Evolutionary conservation across 1,284 basidiomycete species (phyloP), one percentile per base, ranked within the genome.

Genomic region (Austropuccinia psidii): DNA sequence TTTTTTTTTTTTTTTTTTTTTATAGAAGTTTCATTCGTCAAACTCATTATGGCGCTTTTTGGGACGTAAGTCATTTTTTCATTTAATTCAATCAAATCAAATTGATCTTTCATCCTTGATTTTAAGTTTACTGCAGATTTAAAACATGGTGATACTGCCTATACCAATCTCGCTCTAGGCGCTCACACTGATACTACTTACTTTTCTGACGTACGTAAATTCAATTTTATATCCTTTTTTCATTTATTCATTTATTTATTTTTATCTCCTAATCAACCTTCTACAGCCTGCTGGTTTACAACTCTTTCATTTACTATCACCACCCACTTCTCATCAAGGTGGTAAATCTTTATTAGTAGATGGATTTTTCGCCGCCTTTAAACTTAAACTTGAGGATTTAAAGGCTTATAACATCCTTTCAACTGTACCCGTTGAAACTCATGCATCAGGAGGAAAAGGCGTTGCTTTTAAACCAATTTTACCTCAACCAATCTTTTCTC

Each of bases 151-250:
- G 94, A 98, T 80, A 88, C 91, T 6, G 84, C 84, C 0, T 98
- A 98, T 82, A 94, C 93, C 8, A 90, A 89, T 24, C 82, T 96
- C 49, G 89, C 89, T 0, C 86, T 98, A 5, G 88, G 87, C 8
- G 93, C 92, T 0, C 95, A 98, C 80, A 98, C 94, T 0, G 95
- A 98, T 79, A 96, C 90, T 60, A 95, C 94, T 1, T 97, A 97
- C 82, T 93, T 90, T 78, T 89, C 91, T 77, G 74, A 87, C 81
- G 74, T n/a, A 9, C 52, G 49, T 74, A 19, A 35, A 37, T 15
- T 41, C 17, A 19, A 21, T 4, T 33, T 37, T 11, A 52, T 13
- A 49, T 49, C 24, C 19, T 57, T 45, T 45, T 45, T 45, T 45
- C 11, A 45, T 11, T 21, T 41, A 6, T 17, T 31, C 24, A 29